Percentiles rank a stretch among this genome's conserved stretches.
phyloP scores from a whole-genome alignment of 2,329 filamentous ascomycete species.

The Ceratocystis variospora region DNA sequence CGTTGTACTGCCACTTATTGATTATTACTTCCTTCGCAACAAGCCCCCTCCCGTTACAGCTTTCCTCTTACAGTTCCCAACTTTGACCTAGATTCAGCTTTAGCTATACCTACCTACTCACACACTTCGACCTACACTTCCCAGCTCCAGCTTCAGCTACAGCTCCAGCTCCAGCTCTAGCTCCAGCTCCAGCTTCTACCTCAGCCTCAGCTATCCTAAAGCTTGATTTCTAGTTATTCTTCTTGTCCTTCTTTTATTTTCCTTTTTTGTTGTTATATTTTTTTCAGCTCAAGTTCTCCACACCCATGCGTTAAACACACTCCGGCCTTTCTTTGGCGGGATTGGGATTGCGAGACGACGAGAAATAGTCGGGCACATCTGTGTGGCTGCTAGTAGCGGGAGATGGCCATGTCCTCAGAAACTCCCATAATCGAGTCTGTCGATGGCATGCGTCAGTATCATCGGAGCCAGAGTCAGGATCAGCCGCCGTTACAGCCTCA shows the following conservation, averaged over 20 bases:
- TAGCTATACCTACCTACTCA: not conserved
- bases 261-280: conserved; percentile 1
- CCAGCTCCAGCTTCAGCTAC: not conserved
- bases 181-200: not conserved
- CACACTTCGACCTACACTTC: not conserved
- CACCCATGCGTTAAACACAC: conserved; percentile 11
- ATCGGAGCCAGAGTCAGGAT: conserved; percentile 7
- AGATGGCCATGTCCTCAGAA: conserved; percentile 17
- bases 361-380: conserved; percentile 1
- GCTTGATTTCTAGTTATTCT: conserved; percentile 3
- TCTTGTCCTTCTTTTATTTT: conserved; percentile 9
- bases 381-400: conserved; percentile 6
- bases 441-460: conserved; percentile 13
- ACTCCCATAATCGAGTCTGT: conserved; percentile 12
- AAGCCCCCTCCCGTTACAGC: not conserved
- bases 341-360: conserved; percentile 8
- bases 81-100: not conserved
- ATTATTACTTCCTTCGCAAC: not conserved
- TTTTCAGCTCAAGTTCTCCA: conserved; percentile 9
- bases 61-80: not conserved
- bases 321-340: conserved; percentile 13
- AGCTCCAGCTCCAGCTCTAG: not conserved
- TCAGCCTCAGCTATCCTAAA: conserved; percentile 4
- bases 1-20: not conserved
- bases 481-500: conserved; percentile 5